Evolutionary conservation across 140 eudicot genomes (phyloP).

Genomic region (Senecio squalidus): DNA sequence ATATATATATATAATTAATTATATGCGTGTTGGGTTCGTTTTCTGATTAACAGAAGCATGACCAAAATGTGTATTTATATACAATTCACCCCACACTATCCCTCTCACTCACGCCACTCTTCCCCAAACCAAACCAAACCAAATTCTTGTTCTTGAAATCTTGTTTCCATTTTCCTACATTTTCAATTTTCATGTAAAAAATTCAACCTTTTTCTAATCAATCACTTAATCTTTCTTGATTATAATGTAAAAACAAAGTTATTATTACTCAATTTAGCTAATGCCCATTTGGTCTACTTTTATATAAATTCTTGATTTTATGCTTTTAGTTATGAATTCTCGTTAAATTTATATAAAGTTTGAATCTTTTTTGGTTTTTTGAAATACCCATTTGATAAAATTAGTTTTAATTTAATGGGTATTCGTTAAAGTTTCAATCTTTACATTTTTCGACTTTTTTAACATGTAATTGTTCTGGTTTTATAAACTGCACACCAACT

Average conservation of each 20-base stretch:
- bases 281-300: slow-evolving; percentile 26
- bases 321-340: slow-evolving; percentile 5
- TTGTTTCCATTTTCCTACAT: slow-evolving; percentile 9
- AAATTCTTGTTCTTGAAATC: background rate
- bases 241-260: slow-evolving; percentile 35
- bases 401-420: slow-evolving; percentile 32
- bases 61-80: slow-evolving; percentile 17
- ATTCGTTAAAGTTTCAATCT: slow-evolving; percentile 39
- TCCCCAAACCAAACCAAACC: slow-evolving; percentile 11
- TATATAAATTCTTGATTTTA: background rate
- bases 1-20: background rate
- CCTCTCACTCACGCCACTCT: slow-evolving; percentile 7
- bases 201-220: no score
- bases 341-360: slow-evolving; percentile 31
- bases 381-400: slow-evolving; percentile 32
- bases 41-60: slow-evolving; percentile 15
- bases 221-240: no score
- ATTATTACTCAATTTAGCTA: background rate
- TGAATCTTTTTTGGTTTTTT: slow-evolving; percentile 2
- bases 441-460: background rate
- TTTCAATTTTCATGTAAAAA: slow-evolving; percentile 10
- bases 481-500: slow-evolving; percentile 19
- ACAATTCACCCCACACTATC: background rate
- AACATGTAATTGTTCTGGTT: slow-evolving; percentile 44
- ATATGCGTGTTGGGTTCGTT: slow-evolving; percentile 24